Base-by-base conservation (phyloP, 257 asterid genomes). In the Fraxinus quadrangulata region DNA sequence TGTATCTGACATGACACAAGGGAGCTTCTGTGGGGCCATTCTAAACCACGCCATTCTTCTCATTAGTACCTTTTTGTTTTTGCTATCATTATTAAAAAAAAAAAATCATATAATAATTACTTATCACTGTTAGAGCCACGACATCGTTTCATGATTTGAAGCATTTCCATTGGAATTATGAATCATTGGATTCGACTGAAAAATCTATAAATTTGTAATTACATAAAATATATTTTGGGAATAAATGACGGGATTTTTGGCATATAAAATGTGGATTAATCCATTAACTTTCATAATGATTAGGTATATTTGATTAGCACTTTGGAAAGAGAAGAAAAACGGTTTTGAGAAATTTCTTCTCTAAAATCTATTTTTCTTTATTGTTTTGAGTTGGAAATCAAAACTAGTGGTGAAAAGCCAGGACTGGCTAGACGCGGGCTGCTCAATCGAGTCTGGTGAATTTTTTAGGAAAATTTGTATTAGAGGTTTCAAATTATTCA, bases 21-120 rank as follows among this genome's bases (percentile, higher is more conserved):
- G 65, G 72, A 59, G 74, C 77, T 78, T 70, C 78, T 24, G 71
- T 76, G n/a, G 80, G 85, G 78, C 81, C 86, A 79, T 74, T 45
- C 10, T 37, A 37, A 37, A 37, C 40, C 40, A 37, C 59, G 47
- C 47, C 47, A 40, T 28, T 75, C 70, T 67, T 76, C 47, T 70
- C 30, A 67, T 74, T 70, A 65, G 12, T 6, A 24, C 68, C 65
- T 73, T 42, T 11, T 19, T 24, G 69, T 24, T 63, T 63, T 63
- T 63, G 33, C 16, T 23, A 63, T 75, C 34, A 59, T 77, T 78
- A 40, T 39, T 40, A 78, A 72, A 21, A 63, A 78, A 47, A 5
- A 63, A 24, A 63, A 7, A 1, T 9, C 14, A 0, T 14, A 24
- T 24, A 63, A 24, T 61, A 79, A 79, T 78, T 40, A 78, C 72